Conservation (phyloP, 164 flowering plant genomes). For the Chimonanthus salicifolius region DNA sequence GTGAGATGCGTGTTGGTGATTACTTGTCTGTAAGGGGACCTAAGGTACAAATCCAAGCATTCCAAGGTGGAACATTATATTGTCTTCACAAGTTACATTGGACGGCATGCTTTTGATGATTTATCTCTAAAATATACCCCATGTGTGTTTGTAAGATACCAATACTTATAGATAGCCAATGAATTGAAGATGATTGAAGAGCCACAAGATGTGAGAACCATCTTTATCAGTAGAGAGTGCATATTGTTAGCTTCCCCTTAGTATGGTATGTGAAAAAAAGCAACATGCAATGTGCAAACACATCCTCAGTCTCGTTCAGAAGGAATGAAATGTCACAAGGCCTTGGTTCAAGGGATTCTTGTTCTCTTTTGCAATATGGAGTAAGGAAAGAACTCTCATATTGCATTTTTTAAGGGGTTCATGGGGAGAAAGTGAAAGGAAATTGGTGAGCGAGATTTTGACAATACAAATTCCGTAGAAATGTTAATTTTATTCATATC, state of each 20-base stretch:
- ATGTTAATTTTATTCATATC: too few species aligned
- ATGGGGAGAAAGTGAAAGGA: neutral
- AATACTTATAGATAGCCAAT: neutral
- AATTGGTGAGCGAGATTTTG: too few species aligned
- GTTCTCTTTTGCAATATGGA: neutral
- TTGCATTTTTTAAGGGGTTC: neutral
- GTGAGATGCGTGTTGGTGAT: constrained; percentile 95
- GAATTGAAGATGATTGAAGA: neutral
- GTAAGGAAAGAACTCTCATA: neutral
- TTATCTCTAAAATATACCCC: neutral
- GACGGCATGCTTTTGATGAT: neutral
- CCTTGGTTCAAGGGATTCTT: neutral
- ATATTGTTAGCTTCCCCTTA: neutral
- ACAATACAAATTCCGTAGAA: too few species aligned
- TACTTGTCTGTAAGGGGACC: constrained; percentile 92
- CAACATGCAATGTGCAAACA: neutral
- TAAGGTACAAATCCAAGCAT: constrained; percentile 45
- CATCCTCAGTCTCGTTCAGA: neutral
- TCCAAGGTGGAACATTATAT: neutral
- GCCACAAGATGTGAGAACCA: neutral
- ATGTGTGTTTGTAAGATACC: too few species aligned
- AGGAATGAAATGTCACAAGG: neutral
- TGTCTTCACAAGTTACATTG: neutral
- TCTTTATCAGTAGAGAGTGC: neutral
- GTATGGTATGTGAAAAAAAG: too few species aligned